Evolutionary conservation across 495 filamentous ascomycete genomes (phyloP), one percentile per base, ranked within the genome.

Genomic region (Terfezia boudieri): DNA sequence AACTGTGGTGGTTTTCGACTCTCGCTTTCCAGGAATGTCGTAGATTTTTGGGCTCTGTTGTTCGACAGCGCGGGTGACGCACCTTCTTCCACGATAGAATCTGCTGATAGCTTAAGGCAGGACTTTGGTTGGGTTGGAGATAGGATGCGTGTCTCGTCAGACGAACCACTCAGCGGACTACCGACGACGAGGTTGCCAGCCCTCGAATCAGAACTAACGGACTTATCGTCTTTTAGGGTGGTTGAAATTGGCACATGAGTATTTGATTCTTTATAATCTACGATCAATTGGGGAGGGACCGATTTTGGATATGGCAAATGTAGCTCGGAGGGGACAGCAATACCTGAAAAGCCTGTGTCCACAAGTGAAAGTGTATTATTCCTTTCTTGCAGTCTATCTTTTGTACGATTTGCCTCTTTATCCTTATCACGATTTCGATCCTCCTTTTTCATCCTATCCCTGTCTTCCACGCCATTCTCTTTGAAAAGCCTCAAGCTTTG

Each of bases 401-500:
- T 70, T 20, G 56, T 59, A 41, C 62, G 67, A 50, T 58, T 57
- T 60, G 63, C 58, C 48, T 62, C 59, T 12, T 22, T 32, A 20
- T 51, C 26, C 49, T 51, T 23, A 12, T 32, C 49, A 20, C 23
- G 49, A 53, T 64, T 56, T 55, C 60, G 51, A 53, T 66, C 58
- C 57, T 60, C 60, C 55, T 67, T 61, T 53, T 69, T 61, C 54
- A 65, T 57, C 54, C 57, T 63, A 54, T 58, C 69, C 53, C 56
- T 73, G 48, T 77, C 71, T 38, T 73, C 71, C 23, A 85, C 74
- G 20, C 76, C 81, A 56, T 87, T 90, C 62, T 94, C 86, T 65
- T 86, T 90, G 73, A 98, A 98, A 52, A 95, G 74, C 4, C 90
- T 78, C 49, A 98, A 67, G 61, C 83, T 85, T 66, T 98, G 88